Evolutionary conservation across 768 basidiomycete species (phyloP).

Genomic region (Hemileccinum rubropunctum): DNA sequence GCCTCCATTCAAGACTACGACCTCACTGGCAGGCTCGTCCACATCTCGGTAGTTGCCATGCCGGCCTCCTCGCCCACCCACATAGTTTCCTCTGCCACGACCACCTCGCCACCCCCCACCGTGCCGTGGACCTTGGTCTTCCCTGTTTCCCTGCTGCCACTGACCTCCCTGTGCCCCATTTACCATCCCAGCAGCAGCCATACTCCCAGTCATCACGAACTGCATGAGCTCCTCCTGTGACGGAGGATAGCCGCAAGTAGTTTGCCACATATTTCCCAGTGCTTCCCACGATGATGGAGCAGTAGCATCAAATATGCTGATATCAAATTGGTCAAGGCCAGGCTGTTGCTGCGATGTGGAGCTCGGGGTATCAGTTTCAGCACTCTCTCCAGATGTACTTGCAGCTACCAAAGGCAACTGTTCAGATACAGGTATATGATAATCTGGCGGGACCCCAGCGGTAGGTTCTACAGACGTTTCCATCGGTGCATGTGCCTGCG

Average conservation of each 20-base stretch:
- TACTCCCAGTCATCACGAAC: constrained; percentile 51
- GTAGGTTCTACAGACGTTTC: constrained; percentile 40
- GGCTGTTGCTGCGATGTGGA: constrained; percentile 40
- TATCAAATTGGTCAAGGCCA: constrained; percentile 70
- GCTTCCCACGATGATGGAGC: constrained; percentile 76
- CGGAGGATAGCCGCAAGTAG: constrained; percentile 64
- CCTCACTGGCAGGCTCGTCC: constrained; percentile 38
- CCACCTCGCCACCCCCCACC: constrained; percentile 33
- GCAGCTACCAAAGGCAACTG: constrained; percentile 46
- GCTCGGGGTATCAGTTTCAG: constrained; percentile 27
- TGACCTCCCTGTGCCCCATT: constrained; percentile 21
- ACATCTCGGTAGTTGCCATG: constrained; percentile 51
- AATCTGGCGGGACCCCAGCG: constrained; percentile 44
- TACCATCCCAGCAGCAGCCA: constrained; percentile 18
- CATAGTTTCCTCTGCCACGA: constrained; percentile 34
- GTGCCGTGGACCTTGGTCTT: constrained; percentile 33
- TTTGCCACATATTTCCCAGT: constrained; percentile 75
- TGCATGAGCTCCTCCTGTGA: constrained; percentile 76
- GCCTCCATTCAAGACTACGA: constrained; percentile 56
- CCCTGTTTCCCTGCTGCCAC: constrained; percentile 16
- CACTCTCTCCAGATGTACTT: constrained; percentile 54
- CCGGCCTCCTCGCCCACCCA: constrained; percentile 25
- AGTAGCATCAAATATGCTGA: constrained; percentile 69
- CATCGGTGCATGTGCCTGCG: constrained; percentile 29
- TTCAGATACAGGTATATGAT: constrained; percentile 44